Base-by-base conservation (phyloP, 805 yeast species). In the Metschnikowia lachancei region DNA sequence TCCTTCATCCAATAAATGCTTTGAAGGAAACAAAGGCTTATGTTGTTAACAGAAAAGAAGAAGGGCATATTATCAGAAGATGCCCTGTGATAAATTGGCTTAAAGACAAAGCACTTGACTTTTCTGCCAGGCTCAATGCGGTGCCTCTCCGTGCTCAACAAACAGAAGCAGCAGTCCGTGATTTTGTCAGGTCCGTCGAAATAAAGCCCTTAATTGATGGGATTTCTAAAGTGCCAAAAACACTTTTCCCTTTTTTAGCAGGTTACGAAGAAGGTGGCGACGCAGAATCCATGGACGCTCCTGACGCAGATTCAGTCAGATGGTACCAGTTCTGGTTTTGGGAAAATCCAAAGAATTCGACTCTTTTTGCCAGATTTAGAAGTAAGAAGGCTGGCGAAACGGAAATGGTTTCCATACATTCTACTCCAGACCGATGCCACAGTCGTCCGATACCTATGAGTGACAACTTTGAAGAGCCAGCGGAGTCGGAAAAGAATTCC, bases 81-180 rank as follows among this genome's bases (percentile, higher is more conserved):
- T 33, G 44, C 18, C 36, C 31, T 13, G 5, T 40, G 11, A 22
- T n/a, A 8, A 28, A 30, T 6, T 45, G 44, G 41, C 5, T 36
- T 20, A 16, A n/a, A 2, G 9, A 18, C 12, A 45, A 26, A 20
- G 37, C 43, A n/a, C 29, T 32, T 9, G n/a, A 14, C 7, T 26
- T 45, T 12, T 40, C 31, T 12, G 41, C 42, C 11, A 39, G 39
- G 36, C 30, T 45, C 42, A 45, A 45, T 26, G 18, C 19, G 10
- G 33, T 41, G 8, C 45, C 37, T 4, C 24, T 45, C 18, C 38
- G 32, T 4, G 44, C 49, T 9, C 49, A 45, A 24, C 18, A n/a
- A 20, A 36, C 45, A n/a, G 49, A 45, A 32, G 42, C 36, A 7
- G 19, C 28, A 2, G 14, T 41, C 14, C 13, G 18, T n/a, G 45